phyloP scores from a whole-genome alignment of 2,329 filamentous ascomycete genomes.

The Chaetomium olivaceum region DNA sequence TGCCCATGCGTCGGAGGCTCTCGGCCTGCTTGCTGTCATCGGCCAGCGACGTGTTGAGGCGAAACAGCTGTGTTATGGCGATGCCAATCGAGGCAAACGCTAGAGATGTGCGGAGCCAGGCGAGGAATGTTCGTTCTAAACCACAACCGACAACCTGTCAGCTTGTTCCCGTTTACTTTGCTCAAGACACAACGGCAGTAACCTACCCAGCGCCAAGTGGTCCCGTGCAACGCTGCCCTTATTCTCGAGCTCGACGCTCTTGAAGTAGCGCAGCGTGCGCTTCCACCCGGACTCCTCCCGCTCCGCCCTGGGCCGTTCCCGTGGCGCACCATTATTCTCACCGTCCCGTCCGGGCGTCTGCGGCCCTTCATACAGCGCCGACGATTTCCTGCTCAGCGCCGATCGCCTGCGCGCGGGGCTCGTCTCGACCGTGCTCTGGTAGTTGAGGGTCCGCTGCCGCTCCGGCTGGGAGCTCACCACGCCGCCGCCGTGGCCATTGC shows the following conservation, averaged over 20 bases:
- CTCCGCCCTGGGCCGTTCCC: constrained; percentile 4
- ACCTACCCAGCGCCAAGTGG: constrained; percentile 73
- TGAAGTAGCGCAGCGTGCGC: constrained; percentile 51
- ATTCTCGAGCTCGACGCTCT: constrained; percentile 76
- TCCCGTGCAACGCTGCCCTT: constrained; percentile 82
- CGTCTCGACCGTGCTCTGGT: constrained; percentile 30
- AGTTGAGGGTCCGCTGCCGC: constrained; percentile 30
- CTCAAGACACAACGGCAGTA: neutral
- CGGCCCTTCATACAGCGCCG: constrained; percentile 13
- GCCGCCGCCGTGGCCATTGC: constrained; percentile 29
- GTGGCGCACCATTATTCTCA: neutral
- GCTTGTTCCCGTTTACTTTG: neutral
- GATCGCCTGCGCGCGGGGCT: constrained; percentile 27
- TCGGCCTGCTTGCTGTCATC: constrained; percentile 38
- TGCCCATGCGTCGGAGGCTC: constrained; percentile 64
- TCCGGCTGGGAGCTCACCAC: constrained; percentile 31
- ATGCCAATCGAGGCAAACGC: constrained; percentile 82
- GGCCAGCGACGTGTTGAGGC: constrained; percentile 68
- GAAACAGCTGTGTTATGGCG: constrained; percentile 81
- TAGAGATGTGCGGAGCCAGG: constrained; percentile 80
- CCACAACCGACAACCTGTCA: constrained; percentile 4
- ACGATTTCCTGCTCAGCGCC: constrained; percentile 15
- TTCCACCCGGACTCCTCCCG: constrained; percentile 50
- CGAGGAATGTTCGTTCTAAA: constrained; percentile 78
- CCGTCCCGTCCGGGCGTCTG: constrained; percentile 8